Evolutionary conservation across 176 grass and related monocot species (phyloP), one percentile per base, ranked within the genome.

Genomic region (Areca catechu): DNA sequence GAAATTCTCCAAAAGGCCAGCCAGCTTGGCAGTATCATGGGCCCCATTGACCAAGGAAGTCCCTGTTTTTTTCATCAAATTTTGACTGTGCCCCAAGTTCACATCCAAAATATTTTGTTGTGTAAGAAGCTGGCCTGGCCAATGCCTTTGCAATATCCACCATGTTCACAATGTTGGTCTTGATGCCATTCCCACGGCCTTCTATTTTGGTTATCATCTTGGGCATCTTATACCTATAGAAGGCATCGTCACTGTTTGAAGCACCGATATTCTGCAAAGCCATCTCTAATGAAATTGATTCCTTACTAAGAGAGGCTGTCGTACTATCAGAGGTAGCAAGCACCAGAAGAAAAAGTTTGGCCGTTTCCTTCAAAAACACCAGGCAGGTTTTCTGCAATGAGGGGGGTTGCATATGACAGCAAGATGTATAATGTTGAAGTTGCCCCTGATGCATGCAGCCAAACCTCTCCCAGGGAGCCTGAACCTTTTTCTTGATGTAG

Each of bases 1-100:
- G 65, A 96, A 96, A 15, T 77, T 86, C 56, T 96, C 92, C 24
- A 96, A 77, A 47, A 97, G 80, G 10, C 63, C 92, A 65, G 86
- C 86, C 19, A 96, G 72, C 71, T 96, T 90, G 28, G 68, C 52
- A 43, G 92, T 84, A 57, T 96, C 92, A 63, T 96, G 92, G 43
- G 83, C 80, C 7, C 86, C 86, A 62, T 85, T 85, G 53, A 96
- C 86, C 30, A 96, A 48, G 15, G 77, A 75, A 34, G 18, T 63
- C 9, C 72, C 72, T 17, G 62, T 59, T 43, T 62, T 62, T 79
- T 10, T 19, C 70, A 55, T 72, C 70, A 24, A 72, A 72, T 62
- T 62, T 72, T 5, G 70, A 72, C 51, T 62, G 70, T 14, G 70
- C 70, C 17, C 70, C 70, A 7, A 72, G 60, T 24, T 72, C 70